Evolutionary conservation across 2,329 filamentous ascomycete genomes (phyloP).

Genomic region (Talaromyces marneffei): DNA sequence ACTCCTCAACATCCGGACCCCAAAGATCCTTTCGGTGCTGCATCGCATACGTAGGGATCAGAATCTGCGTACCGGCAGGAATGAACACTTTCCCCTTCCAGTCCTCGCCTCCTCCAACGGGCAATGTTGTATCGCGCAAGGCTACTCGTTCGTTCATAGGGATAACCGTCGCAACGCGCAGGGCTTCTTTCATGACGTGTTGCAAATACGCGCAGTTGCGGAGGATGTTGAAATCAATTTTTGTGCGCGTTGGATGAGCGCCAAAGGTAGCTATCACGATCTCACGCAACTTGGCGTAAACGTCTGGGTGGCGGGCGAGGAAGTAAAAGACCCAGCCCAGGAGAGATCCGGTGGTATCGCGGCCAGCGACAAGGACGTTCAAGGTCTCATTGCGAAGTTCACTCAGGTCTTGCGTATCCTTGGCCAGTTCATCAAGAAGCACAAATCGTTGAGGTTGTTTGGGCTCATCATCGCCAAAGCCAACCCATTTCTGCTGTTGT

Average conservation of each 20-base stretch:
- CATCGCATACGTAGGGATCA: slow-evolving; percentile 65
- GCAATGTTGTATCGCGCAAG: slow-evolving; percentile 39
- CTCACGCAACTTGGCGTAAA: slow-evolving; percentile 21
- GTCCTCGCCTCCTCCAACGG: slow-evolving; percentile 56
- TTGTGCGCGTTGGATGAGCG: slow-evolving; percentile 9
- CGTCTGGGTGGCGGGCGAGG: slow-evolving; percentile 24
- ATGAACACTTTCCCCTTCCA: slow-evolving; percentile 56
- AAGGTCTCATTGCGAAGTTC: slow-evolving; percentile 46
- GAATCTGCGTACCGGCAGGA: slow-evolving; percentile 59
- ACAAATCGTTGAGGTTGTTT: slow-evolving; percentile 44
- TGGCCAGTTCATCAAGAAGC: slow-evolving; percentile 54
- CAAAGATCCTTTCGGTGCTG: slow-evolving; percentile 58
- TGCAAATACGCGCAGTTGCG: slow-evolving; percentile 18
- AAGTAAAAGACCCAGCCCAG: slow-evolving; percentile 30
- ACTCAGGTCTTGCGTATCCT: slow-evolving; percentile 41
- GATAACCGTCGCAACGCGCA: slow-evolving; percentile 44
- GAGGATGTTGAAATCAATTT: slow-evolving; percentile 11
- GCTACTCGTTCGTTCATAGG: slow-evolving; percentile 42
- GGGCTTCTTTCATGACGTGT: slow-evolving; percentile 29
- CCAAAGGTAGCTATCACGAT: slow-evolving; percentile 44
- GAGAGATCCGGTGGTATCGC: slow-evolving; percentile 35
- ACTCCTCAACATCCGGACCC: slow-evolving; percentile 40
- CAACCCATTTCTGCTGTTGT: slow-evolving; percentile 1
- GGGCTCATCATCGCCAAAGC: slow-evolving; percentile 12
- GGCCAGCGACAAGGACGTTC: slow-evolving; percentile 34